Percentiles rank a stretch among this genome's conserved stretches.
These are phyloP conservation scores for Kwoniella dendrophila DNA, from an alignment of 768 basidiomycete genomes.

Conservation along the genomic window DNA sequence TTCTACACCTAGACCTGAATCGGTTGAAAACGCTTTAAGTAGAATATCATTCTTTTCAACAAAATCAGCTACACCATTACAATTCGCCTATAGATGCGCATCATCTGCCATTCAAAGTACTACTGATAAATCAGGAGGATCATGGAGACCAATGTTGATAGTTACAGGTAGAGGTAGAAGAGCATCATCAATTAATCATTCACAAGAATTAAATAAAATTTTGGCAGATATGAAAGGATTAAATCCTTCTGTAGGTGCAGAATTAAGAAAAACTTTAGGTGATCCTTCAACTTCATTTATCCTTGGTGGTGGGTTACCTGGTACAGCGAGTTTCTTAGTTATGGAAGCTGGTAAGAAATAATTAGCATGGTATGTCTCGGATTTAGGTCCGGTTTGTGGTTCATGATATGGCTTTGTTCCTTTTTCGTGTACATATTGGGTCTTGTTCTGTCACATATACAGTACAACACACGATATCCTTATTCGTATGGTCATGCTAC, in stretches of 20 bases:
- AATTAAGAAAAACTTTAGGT: conserved; percentile 80
- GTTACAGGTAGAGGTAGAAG: conserved; percentile 66
- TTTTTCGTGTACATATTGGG: background rate
- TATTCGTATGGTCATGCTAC: too few species aligned
- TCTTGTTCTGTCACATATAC: too few species aligned
- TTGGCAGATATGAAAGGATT: conserved; percentile 64
- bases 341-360: conserved; percentile 50
- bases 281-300: conserved; percentile 80
- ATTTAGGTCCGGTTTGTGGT: background rate
- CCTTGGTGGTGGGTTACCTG: conserved; percentile 58
- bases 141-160: conserved; percentile 63
- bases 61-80: conserved; percentile 50
- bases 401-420: background rate
- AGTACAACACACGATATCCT: too few species aligned
- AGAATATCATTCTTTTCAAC: conserved; percentile 67
- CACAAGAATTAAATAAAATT: conserved; percentile 67
- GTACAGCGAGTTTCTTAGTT: conserved; percentile 53
- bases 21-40: conserved; percentile 59
- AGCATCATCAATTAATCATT: conserved; percentile 66
- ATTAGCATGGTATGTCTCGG: too few species aligned
- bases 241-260: conserved; percentile 60
- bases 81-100: conserved; percentile 63
- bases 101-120: conserved; percentile 59
- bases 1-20: conserved; percentile 28
- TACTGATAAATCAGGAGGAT: conserved; percentile 19